These are phyloP conservation scores for Breviolum minutum DNA, from an alignment of 73 alveolate species.

Conservation along the genomic window DNA sequence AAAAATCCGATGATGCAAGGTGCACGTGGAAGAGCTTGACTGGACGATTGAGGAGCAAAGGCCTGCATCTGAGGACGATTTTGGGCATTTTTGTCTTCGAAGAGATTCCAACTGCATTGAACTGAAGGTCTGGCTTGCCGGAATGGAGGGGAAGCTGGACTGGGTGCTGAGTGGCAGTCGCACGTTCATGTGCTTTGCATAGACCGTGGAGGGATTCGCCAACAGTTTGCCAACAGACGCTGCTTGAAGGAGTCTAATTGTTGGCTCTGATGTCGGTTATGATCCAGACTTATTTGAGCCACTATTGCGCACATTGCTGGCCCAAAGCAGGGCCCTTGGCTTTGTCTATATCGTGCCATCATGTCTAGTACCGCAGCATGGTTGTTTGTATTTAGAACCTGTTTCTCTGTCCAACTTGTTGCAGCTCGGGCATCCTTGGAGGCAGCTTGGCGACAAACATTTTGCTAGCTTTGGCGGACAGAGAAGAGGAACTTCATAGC, in stretches of 20 bases:
- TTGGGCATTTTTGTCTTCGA: no score
- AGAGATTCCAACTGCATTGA: background rate
- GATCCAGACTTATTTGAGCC: conserved; percentile 38
- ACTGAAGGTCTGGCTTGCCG: background rate
- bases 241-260: conserved; percentile 7
- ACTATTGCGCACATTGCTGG: conserved; percentile 25
- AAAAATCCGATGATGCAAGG: background rate
- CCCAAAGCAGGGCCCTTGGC: conserved; percentile 13
- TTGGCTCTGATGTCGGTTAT: conserved; percentile 60
- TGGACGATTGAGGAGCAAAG: conserved; percentile 52
- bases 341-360: background rate
- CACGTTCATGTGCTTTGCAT: background rate
- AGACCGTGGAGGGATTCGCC: background rate
- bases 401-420: background rate
- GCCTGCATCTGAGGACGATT: background rate
- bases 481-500: conserved; percentile 28
- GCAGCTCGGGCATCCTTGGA: no score
- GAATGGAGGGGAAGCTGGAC: conserved; percentile 51
- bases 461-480: conserved; percentile 57
- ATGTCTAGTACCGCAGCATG: background rate
- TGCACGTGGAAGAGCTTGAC: conserved; percentile 49
- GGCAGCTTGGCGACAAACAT: conserved; percentile 34
- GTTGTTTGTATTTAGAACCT: background rate
- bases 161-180: background rate
- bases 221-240: no score